Evolutionary conservation across 2,329 filamentous ascomycete species (phyloP), one percentile per base, ranked within the genome.

Genomic region (Phoma sp.): DNA sequence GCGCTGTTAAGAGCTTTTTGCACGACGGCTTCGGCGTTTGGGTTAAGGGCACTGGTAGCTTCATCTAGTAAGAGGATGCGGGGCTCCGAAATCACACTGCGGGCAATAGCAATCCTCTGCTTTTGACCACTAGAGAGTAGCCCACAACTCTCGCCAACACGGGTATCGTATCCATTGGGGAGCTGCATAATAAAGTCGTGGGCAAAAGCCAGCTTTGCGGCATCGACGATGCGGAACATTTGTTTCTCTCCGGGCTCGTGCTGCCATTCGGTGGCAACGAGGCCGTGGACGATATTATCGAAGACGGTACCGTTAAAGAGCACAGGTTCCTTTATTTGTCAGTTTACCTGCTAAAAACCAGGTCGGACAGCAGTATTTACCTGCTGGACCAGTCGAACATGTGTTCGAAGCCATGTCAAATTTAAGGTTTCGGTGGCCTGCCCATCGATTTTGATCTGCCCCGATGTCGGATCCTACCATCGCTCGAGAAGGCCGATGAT

Each of bases 61-160:
- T 98, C 95, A 62, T 98, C 95, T 6, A 98, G 86, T 0, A 98
- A 83, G 1, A 98, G 82, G 64, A 98, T 86, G 76, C 92, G 95
- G 0, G 93, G 93, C 66, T 96, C 89, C 21, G 89, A 93, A 35
- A 96, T 91, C 55, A 96, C 86, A 32, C 92, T 92, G 68, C 92
- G 84, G 6, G 93, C 92, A 75, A 97, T 97, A 6, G 93, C 92
- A 70, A 98, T 94, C 62, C 94, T 90, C 76, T 98, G 94, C 76
- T 96, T 96, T 76, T 98, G 94, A 29, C 94, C 94, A 72, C 95
- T 95, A 45, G 91, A 96, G 9, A 98, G 83, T 51, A 96, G 80
- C 74, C 96, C 95, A 4, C 94, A 94, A 59, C 93, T 88, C 76
- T 97, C 92, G 52, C 94, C 95, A 17, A 99, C 92, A 62, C 96